These are phyloP conservation scores for Cutaneotrichosporon mucoides DNA, from an alignment of 1,284 basidiomycete genomes.

Conservation along the genomic window DNA sequence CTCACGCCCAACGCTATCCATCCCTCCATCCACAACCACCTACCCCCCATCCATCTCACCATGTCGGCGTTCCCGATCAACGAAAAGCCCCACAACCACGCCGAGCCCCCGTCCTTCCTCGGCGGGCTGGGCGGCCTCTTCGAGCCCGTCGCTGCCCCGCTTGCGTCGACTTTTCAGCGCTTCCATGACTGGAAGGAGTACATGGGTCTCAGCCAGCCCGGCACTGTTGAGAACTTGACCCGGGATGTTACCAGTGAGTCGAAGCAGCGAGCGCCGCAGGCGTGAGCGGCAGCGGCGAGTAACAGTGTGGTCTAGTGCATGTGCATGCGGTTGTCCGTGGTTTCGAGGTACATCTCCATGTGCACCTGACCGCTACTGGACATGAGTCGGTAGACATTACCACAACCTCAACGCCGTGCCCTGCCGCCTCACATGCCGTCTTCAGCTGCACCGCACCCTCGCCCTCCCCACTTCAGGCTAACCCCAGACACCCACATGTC, in stretches of 20 bases:
- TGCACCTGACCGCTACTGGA: no score
- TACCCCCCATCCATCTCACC: neutral
- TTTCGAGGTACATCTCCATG: no score
- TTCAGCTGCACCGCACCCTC: no score
- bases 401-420: no score
- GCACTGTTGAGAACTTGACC: slow-evolving; percentile 81
- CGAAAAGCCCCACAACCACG: slow-evolving; percentile 19
- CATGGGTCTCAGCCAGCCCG: slow-evolving; percentile 78
- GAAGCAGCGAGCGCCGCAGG: neutral
- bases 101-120: slow-evolving; percentile 35
- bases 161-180: slow-evolving; percentile 63
- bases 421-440: no score
- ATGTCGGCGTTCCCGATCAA: slow-evolving; percentile 8
- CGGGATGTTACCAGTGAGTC: slow-evolving; percentile 79
- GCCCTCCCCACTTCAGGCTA: no score
- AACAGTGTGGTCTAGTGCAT: no score
- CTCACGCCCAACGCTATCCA: no score
- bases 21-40: neutral
- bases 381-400: no score
- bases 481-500: slow-evolving; percentile 88
- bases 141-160: slow-evolving; percentile 51
- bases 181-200: slow-evolving; percentile 74
- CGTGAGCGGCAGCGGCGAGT: neutral
- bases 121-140: slow-evolving; percentile 38
- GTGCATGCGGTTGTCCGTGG: no score